Evolutionary conservation across 2,329 filamentous ascomycete genomes (phyloP), one percentile per base, ranked within the genome.

Genomic region (Coniochaeta sp.): DNA sequence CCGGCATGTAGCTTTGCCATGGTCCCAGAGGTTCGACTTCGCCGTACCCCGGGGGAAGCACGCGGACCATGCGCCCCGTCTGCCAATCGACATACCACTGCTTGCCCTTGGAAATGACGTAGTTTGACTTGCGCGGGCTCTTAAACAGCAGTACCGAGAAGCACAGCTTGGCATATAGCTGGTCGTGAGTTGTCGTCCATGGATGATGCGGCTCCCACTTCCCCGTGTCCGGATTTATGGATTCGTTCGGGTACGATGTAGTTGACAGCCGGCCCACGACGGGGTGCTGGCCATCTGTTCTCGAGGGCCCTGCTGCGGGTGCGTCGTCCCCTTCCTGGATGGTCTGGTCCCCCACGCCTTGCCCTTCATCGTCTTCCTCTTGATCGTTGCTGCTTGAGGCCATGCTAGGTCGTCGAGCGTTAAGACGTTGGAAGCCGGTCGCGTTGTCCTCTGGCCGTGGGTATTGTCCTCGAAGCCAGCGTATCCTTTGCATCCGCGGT

Each of bases 31-130:
- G 72, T 59, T 81, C 76, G 55, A 34, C n/a, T 66, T 83, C 81
- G 44, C 79, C 79, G 66, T 85, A 85, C 6, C 74, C 75, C 1
- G 82, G 82, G 12, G 82, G 82, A 19, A 79, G 72, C 22, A 83
- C 80, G 17, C 79, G 74, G 31, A 78, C 75, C 77, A 83, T 81
- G 60, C 77, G 77, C 40, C 83, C 83, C 17, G 81, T 84, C 16
- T 72, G 71, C 83, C 83, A 86, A 73, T 86, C 82, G 50, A 86
- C 81, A 62, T 78, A 77, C 81, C 82, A 86, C 66, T 81, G 77
- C 68, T 81, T 83, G 47, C 82, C 83, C 63, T 80, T 78, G 69
- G 75, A 76, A 66, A 86, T 78, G 60, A 86, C 78, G 64, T 81
- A 82, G 66, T 83, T 82, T 62, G 77, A 81, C 68, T 85, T 85